These are phyloP conservation scores for Trapa incisa DNA, from an alignment of 345 rosid species.

Conservation along the genomic window DNA sequence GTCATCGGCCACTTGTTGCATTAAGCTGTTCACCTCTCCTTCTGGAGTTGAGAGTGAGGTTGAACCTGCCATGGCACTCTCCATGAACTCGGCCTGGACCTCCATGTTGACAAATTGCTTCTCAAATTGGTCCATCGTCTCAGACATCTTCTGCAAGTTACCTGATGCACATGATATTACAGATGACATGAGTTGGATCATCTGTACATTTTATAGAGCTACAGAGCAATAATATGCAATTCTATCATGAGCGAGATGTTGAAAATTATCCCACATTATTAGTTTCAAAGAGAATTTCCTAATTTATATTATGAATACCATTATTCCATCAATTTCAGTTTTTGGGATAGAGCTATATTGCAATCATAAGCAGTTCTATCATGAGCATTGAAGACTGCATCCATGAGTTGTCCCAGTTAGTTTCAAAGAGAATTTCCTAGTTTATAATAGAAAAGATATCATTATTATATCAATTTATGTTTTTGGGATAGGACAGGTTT, in stretches of 20 bases:
- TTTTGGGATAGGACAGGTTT: too few relatives aligned
- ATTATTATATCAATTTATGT: too few relatives aligned
- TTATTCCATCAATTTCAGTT: too few relatives aligned
- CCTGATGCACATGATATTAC: conserved; percentile 27
- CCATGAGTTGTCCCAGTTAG: too few relatives aligned
- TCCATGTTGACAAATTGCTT: conserved; percentile 99
- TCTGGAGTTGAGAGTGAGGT: conserved; percentile 95
- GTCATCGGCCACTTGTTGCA: conserved; percentile 98
- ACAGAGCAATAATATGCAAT: background rate
- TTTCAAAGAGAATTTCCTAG: too few relatives aligned
- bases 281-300: too few relatives aligned
- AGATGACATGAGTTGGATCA: background rate
- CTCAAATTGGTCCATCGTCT: conserved; percentile 98
- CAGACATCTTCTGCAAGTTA: conserved; percentile 96
- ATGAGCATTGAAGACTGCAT: too few relatives aligned
- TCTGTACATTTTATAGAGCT: background rate
- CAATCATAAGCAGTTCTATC: background rate
- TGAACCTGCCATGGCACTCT: conserved; percentile 96
- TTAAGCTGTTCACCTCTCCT: conserved; percentile 95
- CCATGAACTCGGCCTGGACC: conserved; percentile 99
- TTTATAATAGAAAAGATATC: too few relatives aligned
- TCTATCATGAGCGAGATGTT: background rate
- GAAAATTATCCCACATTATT: too few relatives aligned
- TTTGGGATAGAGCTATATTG: background rate
- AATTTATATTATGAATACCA: too few relatives aligned